Conservation (phyloP, 495 filamentous ascomycete genomes). For the Hyaloscypha bicolor region DNA sequence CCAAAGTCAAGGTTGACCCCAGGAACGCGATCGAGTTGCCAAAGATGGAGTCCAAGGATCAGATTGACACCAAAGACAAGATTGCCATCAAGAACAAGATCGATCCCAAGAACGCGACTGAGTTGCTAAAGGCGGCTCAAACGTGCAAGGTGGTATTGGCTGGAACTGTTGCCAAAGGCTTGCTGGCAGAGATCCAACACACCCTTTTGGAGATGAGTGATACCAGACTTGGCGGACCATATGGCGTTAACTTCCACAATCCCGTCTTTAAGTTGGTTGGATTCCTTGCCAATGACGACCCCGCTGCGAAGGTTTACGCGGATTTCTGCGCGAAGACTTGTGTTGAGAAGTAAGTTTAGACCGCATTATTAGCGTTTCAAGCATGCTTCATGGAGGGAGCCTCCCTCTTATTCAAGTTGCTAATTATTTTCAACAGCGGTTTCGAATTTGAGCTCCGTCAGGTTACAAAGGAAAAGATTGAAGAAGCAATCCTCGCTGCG, state of each 20-base stretch:
- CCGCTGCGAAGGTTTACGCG: constrained; percentile 88
- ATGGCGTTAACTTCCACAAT: constrained; percentile 11
- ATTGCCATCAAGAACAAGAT: no score
- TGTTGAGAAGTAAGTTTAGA: constrained; percentile 76
- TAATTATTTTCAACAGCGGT: constrained; percentile 56
- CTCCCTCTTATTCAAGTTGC: background rate
- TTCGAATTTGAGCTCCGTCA: constrained; percentile 84
- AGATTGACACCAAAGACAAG: no score
- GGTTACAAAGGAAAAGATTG: constrained; percentile 82
- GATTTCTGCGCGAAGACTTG: constrained; percentile 98
- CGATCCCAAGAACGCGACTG: no score
- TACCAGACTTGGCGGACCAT: no score
- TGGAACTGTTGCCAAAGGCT: constrained; percentile 75
- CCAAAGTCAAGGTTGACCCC: no score
- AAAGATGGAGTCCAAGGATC: background rate
- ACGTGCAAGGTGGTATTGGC: constrained; percentile 83
- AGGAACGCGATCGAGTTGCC: no score
- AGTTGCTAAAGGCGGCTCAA: background rate
- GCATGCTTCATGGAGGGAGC: no score
- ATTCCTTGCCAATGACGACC: constrained; percentile 90
- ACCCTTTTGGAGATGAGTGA: constrained; percentile 62
- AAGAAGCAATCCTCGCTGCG: constrained; percentile 80
- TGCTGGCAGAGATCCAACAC: constrained; percentile 75
- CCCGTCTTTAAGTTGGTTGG: constrained; percentile 79
- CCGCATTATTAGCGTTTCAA: no score